Percentiles rank a stretch among this genome's conserved stretches.
phyloP scores from a whole-genome alignment of 1,284 basidiomycete genomes.

The Malassezia obtusa region DNA sequence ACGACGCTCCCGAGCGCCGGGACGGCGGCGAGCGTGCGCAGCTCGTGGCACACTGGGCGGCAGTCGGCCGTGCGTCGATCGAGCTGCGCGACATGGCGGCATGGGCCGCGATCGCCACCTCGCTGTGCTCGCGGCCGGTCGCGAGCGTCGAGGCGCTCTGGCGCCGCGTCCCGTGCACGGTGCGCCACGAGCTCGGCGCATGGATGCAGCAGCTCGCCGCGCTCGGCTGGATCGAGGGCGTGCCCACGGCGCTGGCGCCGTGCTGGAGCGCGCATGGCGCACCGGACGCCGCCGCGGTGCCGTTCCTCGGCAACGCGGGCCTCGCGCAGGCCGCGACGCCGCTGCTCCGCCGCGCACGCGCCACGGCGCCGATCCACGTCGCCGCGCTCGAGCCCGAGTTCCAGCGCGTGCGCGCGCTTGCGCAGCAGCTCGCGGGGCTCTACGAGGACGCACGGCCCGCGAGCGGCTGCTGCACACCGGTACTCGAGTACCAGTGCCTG shows the following conservation, averaged over 20 bases:
- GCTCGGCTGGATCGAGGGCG: conserved; percentile 39
- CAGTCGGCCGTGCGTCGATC: conserved; percentile 31
- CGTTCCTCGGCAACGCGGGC: conserved; percentile 29
- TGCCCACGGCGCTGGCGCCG: conserved; percentile 16
- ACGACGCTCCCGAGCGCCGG: conserved; percentile 17
- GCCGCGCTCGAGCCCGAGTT: conserved; percentile 15
- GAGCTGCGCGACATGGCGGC: conserved; percentile 30
- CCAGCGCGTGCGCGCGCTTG: conserved; percentile 8
- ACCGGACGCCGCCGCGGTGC: conserved; percentile 14
- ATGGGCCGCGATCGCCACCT: conserved; percentile 39
- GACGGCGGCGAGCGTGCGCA: conserved; percentile 23
- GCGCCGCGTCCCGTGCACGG: conserved; percentile 33
- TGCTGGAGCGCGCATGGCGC: conserved; percentile 10
- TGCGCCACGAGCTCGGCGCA: conserved; percentile 26
- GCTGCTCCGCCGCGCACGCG: not conserved
- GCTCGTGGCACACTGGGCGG: conserved; percentile 43
- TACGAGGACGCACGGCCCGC: not conserved
- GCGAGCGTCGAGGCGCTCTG: conserved; percentile 36
- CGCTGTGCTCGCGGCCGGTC: conserved; percentile 42
- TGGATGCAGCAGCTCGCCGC: conserved; percentile 35
- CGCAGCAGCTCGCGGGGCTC: conserved; percentile 1
- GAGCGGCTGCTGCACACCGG: not conserved
- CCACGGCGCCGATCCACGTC: not conserved
- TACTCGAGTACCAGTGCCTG: conserved; percentile 13
- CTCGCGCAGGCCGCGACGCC: conserved; percentile 6